Conservation (phyloP, 768 basidiomycete species). For the Erythrobasidium yunnanense region DNA sequence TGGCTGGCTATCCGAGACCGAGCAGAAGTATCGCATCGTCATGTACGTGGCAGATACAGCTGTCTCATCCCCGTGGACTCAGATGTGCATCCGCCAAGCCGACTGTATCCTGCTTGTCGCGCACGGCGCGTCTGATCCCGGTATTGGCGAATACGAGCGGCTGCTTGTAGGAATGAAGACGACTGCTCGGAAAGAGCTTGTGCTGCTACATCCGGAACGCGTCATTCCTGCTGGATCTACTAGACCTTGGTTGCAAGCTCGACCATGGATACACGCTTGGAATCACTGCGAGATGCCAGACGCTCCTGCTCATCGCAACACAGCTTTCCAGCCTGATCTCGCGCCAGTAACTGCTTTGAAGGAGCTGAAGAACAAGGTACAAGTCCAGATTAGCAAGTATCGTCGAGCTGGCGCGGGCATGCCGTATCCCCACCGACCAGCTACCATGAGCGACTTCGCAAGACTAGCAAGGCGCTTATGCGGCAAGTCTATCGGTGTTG, state of each 20-base stretch:
- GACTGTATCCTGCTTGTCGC: slow-evolving; percentile 90
- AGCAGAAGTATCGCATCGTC: slow-evolving; percentile 83
- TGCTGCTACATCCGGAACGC: slow-evolving; percentile 83
- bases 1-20: slow-evolving; percentile 82
- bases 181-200: slow-evolving; percentile 92
- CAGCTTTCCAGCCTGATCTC: slow-evolving; percentile 47
- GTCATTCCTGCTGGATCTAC: slow-evolving; percentile 82
- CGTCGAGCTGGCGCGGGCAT: slow-evolving; percentile 53
- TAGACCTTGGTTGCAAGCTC: slow-evolving; percentile 86
- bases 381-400: slow-evolving; percentile 77
- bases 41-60: slow-evolving; percentile 94
- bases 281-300: slow-evolving; percentile 68
- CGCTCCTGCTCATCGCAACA: slow-evolving; percentile 52
- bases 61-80: slow-evolving; percentile 90
- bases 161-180: slow-evolving; percentile 90
- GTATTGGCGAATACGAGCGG: slow-evolving; percentile 86
- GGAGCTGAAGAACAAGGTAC: slow-evolving; percentile 83
- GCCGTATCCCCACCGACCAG: slow-evolving; percentile 35
- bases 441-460: slow-evolving; percentile 81
- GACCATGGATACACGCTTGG: slow-evolving; percentile 92
- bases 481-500: slow-evolving; percentile 83
- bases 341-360: slow-evolving; percentile 57
- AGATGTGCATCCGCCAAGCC: slow-evolving; percentile 94
- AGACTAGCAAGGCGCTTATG: slow-evolving; percentile 80
- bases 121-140: slow-evolving; percentile 76